These are phyloP conservation scores for Anisodus acutangulus DNA, from an alignment of 257 asterid genomes.

Conservation along the genomic window DNA sequence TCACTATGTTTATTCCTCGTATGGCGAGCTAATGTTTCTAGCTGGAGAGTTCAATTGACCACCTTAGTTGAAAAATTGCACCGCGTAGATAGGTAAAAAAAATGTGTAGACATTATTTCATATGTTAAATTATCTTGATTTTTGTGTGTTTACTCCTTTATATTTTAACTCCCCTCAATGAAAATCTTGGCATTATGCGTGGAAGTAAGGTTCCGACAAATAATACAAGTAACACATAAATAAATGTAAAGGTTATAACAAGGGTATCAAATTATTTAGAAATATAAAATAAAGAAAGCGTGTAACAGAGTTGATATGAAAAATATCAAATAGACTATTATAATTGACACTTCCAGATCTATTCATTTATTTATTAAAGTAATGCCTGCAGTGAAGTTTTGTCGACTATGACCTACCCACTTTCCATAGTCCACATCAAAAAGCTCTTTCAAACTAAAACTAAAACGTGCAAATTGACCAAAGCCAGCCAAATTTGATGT, in stretches of 20 bases:
- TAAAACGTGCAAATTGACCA: conserved; percentile 26
- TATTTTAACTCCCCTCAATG: too few species aligned
- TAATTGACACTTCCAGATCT: not conserved
- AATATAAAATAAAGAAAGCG: not conserved
- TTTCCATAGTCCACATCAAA: not conserved
- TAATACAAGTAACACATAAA: not conserved
- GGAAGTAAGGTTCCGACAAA: not conserved
- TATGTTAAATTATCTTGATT: too few species aligned
- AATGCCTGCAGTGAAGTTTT: not conserved
- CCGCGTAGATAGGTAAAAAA: too few species aligned
- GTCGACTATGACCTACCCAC: not conserved
- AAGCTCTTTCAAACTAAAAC: not conserved
- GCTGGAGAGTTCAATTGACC: too few species aligned
- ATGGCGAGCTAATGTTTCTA: too few species aligned
- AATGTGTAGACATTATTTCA: too few species aligned
- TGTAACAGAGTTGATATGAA: not conserved
- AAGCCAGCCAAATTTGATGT: not conserved
- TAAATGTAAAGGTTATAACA: not conserved
- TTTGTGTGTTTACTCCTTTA: too few species aligned
- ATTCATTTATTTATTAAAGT: not conserved
- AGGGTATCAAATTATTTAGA: not conserved
- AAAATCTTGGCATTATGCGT: too few species aligned
- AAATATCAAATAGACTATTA: conserved; percentile 14
- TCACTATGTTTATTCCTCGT: too few species aligned
- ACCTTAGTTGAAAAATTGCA: too few species aligned